Conservation (phyloP, 2,329 filamentous ascomycete species). For the Colletotrichum eleusines region DNA sequence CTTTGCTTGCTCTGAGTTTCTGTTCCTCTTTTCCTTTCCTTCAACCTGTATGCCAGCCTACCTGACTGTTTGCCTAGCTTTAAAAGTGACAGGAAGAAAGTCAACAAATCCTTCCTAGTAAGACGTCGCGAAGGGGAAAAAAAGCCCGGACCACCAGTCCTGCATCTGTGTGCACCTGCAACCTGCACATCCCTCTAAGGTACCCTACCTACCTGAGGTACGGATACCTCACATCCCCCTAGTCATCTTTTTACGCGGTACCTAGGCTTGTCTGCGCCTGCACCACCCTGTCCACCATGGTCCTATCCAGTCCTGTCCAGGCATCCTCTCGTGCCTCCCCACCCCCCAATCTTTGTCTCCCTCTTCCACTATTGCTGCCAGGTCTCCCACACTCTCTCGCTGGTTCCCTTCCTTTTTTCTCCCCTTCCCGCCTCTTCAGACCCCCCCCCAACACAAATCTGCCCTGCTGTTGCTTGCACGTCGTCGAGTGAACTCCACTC, state of each 20-base stretch:
- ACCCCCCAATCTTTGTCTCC: slow-evolving; percentile 37
- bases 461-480: slow-evolving; percentile 39
- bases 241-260: no score
- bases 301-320: slow-evolving; percentile 8
- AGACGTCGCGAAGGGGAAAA: neutral
- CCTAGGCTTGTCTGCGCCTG: slow-evolving; percentile 26
- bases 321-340: slow-evolving; percentile 22
- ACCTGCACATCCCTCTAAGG: slow-evolving; percentile 10
- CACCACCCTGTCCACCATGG: slow-evolving; percentile 30
- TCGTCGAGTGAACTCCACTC: slow-evolving; percentile 43
- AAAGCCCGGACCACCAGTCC: slow-evolving; percentile 19
- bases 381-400: slow-evolving; percentile 24
- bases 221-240: neutral
- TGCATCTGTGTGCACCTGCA: slow-evolving; percentile 13
- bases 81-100: slow-evolving; percentile 5
- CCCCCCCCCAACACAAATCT: slow-evolving; percentile 40
- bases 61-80: neutral
- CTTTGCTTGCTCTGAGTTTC: neutral
- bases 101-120: slow-evolving; percentile 1
- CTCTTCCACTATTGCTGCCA: slow-evolving; percentile 21
- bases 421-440: slow-evolving; percentile 28
- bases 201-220: slow-evolving; percentile 9
- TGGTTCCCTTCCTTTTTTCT: slow-evolving; percentile 21
- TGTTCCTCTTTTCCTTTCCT: neutral
- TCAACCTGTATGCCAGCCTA: neutral